These are phyloP conservation scores for Cutaneotrichosporon arboriforme DNA, from an alignment of 1,284 basidiomycete species.

Conservation along the genomic window DNA sequence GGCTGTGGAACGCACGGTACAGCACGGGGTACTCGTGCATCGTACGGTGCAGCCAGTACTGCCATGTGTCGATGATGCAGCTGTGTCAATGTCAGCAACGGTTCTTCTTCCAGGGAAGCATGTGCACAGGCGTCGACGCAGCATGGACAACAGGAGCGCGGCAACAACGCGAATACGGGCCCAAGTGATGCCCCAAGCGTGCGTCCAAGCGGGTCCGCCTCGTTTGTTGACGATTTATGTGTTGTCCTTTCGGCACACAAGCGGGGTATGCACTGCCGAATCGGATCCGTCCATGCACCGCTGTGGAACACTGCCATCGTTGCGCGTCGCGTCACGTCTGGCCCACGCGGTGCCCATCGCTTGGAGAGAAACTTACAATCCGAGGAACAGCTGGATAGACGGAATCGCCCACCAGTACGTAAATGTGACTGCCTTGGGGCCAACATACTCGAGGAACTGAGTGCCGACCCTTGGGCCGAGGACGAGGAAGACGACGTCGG, in stretches of 20 bases:
- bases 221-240: no score
- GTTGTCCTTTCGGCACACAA: no score
- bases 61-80: conserved; percentile 95
- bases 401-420: conserved; percentile 96
- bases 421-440: conserved; percentile 59
- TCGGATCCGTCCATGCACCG: no score
- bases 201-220: no score
- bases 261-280: no score
- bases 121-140: not conserved
- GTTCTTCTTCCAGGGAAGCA: not conserved
- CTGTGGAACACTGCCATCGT: no score
- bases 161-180: no score
- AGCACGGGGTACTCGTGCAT: conserved; percentile 90
- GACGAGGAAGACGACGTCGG: conserved; percentile 50
- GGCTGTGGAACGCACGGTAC: conserved; percentile 87
- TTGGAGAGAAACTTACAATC: conserved; percentile 62
- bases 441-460: conserved; percentile 49
- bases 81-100: conserved; percentile 50
- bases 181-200: no score
- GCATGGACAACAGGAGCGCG: not conserved
- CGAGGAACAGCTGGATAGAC: conserved; percentile 64
- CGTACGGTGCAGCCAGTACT: conserved; percentile 88
- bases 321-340: no score
- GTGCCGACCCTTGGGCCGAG: conserved; percentile 46
- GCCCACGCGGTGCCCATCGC: no score